Evolutionary conservation across 495 filamentous ascomycete genomes (phyloP).

Genomic region (Copromyces sp.): DNA sequence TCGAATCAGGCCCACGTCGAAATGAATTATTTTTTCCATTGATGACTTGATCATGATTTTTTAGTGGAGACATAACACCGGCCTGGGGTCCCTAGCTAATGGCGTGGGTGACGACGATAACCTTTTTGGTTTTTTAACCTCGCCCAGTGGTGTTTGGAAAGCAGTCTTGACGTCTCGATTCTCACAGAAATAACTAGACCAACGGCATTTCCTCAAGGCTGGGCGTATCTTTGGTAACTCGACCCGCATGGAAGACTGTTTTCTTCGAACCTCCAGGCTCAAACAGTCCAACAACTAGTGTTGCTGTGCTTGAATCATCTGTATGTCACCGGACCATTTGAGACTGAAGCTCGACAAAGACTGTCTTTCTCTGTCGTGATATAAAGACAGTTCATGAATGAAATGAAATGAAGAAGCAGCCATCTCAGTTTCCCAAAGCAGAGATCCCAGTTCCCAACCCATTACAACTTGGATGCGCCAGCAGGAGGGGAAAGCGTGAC

Average conservation of each 20-base stretch:
- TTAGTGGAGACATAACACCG: not conserved
- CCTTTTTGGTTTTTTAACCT: not conserved
- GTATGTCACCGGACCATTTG: too few species aligned
- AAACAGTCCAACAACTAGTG: not conserved
- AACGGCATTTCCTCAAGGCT: not conserved
- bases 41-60: not conserved
- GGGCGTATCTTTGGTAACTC: too few species aligned
- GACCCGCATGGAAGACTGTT: too few species aligned
- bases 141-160: not conserved
- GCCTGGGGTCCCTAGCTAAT: not conserved
- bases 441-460: not conserved
- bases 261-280: not conserved
- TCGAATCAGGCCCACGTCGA: not conserved
- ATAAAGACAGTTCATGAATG: too few species aligned
- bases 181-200: not conserved
- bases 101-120: not conserved
- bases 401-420: too few species aligned
- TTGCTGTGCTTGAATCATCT: not conserved
- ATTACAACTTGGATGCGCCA: constrained; percentile 14
- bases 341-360: too few species aligned
- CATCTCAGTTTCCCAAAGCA: too few species aligned
- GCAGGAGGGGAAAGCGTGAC: constrained; percentile 22
- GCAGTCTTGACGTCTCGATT: not conserved
- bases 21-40: not conserved
- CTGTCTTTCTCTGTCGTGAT: too few species aligned